Base-by-base conservation (phyloP, 495 filamentous ascomycete genomes). In the Antarctomyces pellizariae region DNA sequence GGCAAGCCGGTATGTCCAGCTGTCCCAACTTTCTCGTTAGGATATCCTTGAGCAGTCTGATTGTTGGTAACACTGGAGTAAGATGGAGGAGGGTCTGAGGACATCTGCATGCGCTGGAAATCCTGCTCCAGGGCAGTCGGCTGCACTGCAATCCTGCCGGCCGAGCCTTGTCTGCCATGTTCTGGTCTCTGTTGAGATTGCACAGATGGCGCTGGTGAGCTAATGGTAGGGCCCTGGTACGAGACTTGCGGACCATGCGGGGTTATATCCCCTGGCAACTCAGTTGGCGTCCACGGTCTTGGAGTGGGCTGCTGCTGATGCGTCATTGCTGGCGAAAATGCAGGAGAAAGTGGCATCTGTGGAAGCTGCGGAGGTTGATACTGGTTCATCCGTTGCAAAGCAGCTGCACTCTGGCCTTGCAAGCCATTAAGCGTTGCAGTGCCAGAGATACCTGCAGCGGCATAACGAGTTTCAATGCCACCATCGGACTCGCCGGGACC, bases 231-330 rank as follows among this genome's bases (percentile, higher is more conserved):
- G 13, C 86, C 86, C 47, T 95, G 86, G 38, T 92, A 97, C 2
- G 89, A 73, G 0, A 78, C 80, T 3, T 86, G 82, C 17, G 86
- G 83, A 0, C 84, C 86, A 56, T 90, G 80, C 2, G 80, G 83
- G 31, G 80, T 67, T 30, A 68, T 72, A 4, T 76, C 86, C n/a
- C n/a, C n/a, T 2, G 86, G 83, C 29, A 71, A 59, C 44, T 97
- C 86, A 15, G 86, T 95, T 1, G 86, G 86, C 10, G 89, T 97
- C 86, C 86, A 97, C 24, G 82, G 82, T 28, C 84, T 62, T 20
- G 62, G 56, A 6, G 65, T 55, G 28, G 57, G 57, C 20, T 45
- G 35, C 30, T 58, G 58, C 15, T 47, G 42, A 23, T 41, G 44
- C 8, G 50, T 48, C 14, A 37, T 38, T 17, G 45, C 38, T n/a